phyloP scores from a whole-genome alignment of 1,139 yeast genomes.

The Protomyces gravidus region DNA sequence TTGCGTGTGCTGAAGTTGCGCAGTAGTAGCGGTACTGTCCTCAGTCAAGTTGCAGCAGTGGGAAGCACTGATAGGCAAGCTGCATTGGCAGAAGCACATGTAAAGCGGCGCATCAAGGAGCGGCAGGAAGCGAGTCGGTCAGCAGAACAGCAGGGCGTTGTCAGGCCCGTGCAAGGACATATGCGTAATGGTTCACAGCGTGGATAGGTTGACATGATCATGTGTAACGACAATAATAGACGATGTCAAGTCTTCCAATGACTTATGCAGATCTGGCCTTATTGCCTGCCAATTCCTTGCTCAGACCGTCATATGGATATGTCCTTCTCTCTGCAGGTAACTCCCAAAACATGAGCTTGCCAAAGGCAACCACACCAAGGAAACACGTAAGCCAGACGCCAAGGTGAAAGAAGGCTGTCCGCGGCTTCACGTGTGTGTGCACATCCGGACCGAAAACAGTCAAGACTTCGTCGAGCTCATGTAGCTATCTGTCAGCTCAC shows the following conservation, averaged over 20 bases:
- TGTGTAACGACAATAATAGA: neutral
- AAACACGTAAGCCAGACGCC: conserved; percentile 51
- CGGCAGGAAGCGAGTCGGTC: neutral
- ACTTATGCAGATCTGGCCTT: neutral
- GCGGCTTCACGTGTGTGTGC: conserved; percentile 57
- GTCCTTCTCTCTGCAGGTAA: conserved; percentile 21
- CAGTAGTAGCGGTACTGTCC: neutral
- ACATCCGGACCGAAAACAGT: conserved; percentile 89
- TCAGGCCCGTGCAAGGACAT: neutral
- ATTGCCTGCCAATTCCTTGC: neutral
- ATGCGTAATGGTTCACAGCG: neutral
- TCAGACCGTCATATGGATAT: conserved; percentile 21
- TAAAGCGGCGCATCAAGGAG: conserved; percentile 1
- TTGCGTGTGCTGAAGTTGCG: conserved; percentile 7
- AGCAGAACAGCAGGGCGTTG: neutral
- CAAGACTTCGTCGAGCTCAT: conserved; percentile 65
- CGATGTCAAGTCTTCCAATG: neutral
- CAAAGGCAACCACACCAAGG: conserved; percentile 53
- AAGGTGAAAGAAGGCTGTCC: conserved; percentile 50
- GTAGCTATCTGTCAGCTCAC: conserved; percentile 40
- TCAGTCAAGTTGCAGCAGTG: neutral
- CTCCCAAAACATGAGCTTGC: conserved; percentile 41
- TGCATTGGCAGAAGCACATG: neutral
- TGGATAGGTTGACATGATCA: neutral
- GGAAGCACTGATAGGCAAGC: neutral